Percentiles rank a stretch among this genome's conserved stretches.
phyloP scores from a whole-genome alignment of 2,329 filamentous ascomycete genomes.

The Colletotrichum sp. region DNA sequence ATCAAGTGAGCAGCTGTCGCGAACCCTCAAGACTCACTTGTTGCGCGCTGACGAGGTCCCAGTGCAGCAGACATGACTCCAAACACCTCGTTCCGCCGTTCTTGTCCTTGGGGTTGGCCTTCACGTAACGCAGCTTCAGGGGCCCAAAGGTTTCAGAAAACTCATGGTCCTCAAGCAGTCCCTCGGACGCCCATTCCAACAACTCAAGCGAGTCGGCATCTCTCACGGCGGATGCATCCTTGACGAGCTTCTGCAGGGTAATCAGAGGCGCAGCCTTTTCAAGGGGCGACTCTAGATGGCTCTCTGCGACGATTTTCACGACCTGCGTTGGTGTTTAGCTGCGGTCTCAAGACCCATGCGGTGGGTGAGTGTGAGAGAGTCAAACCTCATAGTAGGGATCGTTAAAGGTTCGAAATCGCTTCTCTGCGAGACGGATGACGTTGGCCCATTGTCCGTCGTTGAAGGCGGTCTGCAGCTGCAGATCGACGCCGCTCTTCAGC shows the following conservation, averaged over 20 bases:
- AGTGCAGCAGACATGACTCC: conserved; percentile 57
- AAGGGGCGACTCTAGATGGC: conserved; percentile 53
- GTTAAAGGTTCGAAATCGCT: conserved; percentile 52
- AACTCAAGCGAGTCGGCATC: conserved; percentile 59
- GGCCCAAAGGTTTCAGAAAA: conserved; percentile 55
- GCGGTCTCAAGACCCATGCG: background rate
- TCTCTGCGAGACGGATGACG: conserved; percentile 57
- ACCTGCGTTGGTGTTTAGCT: conserved; percentile 34
- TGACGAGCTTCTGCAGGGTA: conserved; percentile 50
- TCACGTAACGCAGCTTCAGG: conserved; percentile 55
- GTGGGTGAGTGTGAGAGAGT: background rate
- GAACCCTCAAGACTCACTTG: conserved; percentile 44
- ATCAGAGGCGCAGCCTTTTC: conserved; percentile 50
- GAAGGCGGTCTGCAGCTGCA: conserved; percentile 61
- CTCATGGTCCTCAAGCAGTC: conserved; percentile 40
- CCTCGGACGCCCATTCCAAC: conserved; percentile 58
- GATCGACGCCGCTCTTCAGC: conserved; percentile 56
- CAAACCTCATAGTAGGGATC: conserved; percentile 63
- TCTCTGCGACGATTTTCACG: conserved; percentile 55
- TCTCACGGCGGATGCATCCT: conserved; percentile 49
- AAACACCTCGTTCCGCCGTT: conserved; percentile 48
- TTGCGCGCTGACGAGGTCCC: conserved; percentile 62
- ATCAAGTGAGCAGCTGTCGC: background rate
- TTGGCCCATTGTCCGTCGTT: conserved; percentile 58
- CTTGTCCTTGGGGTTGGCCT: conserved; percentile 56